A percentile compares a stretch with the other conserved stretches of the same genome.
Evolutionary conservation across 2,329 filamentous ascomycete genomes (phyloP).

Genomic region (Hymenoscyphus scutula): DNA sequence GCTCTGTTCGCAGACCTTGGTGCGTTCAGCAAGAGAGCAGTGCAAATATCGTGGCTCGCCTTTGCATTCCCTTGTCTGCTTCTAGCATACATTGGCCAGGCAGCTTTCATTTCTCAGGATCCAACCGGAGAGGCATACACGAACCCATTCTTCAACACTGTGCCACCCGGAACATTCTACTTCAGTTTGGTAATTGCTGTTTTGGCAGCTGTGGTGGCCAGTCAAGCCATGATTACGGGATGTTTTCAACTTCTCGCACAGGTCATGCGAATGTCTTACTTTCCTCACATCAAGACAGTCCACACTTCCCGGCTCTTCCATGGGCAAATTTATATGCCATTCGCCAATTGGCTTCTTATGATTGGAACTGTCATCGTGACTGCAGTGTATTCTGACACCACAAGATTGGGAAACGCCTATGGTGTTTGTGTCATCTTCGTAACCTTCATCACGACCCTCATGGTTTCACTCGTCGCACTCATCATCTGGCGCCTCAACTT

Average conservation of each 20-base stretch:
- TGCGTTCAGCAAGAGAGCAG: slow-evolving; percentile 67
- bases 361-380: slow-evolving; percentile 72
- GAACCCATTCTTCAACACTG: slow-evolving; percentile 73
- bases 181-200: slow-evolving; percentile 67
- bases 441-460: slow-evolving; percentile 73
- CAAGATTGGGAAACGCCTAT: slow-evolving; percentile 69
- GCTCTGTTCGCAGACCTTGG: slow-evolving; percentile 76
- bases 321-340: slow-evolving; percentile 73
- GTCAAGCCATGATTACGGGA: slow-evolving; percentile 75
- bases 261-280: slow-evolving; percentile 68
- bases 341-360: slow-evolving; percentile 76
- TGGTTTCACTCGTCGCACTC: slow-evolving; percentile 69
- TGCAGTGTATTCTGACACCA: slow-evolving; percentile 71
- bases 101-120: slow-evolving; percentile 63
- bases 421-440: slow-evolving; percentile 79
- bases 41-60: slow-evolving; percentile 71
- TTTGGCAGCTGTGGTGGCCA: slow-evolving; percentile 70
- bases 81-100: slow-evolving; percentile 56
- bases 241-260: slow-evolving; percentile 68
- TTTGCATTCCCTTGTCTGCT: slow-evolving; percentile 65
- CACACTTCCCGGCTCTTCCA: slow-evolving; percentile 70
- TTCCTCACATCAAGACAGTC: slow-evolving; percentile 71
- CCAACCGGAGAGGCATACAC: slow-evolving; percentile 57
- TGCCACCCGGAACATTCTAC: slow-evolving; percentile 66
- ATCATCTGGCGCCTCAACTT: slow-evolving; percentile 67